Base-by-base conservation (phyloP, 805 yeast species). In the Teunomyces atbi region DNA sequence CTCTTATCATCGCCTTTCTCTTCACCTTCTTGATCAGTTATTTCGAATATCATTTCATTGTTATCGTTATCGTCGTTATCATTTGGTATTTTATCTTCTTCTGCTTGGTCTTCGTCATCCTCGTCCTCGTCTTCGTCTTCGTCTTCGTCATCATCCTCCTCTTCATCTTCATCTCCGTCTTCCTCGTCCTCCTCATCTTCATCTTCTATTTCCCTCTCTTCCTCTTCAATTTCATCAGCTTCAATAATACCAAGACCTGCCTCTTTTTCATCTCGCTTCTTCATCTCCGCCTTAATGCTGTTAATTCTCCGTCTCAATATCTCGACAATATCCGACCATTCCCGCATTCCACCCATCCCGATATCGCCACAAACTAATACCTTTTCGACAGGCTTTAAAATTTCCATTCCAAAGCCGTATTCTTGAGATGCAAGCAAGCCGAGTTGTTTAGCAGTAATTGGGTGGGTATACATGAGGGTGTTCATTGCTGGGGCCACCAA, bases 271-370 rank as follows among this genome's bases (percentile, higher is more conserved):
- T 53, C 60, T 5, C 51, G 42, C 15, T 55, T 50, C 20, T 58
- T 58, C 41, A 58, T 51, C 43, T 64, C 69, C 3, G 58, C 60
- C 41, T 62, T 61, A 32, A 71, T 51, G 3, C 53, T 46, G 37
- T 50, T 56, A 39, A 71, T 65, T 44, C 65, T 61, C 36, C 71
- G 61, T 44, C 75, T 60, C 43, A 73, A 54, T 13, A 68, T 70
- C 47, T 73, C 77, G 19, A 73, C 78, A 20, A 72, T 58, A 28
- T 73, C 78, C 49, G 55, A 60, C 78, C 78, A 73, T 57, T 73
- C 78, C 43, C 77, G 57, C 78, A 73, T 73, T 6, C 78, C 78
- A 4, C 78, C 78, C 77, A 73, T 72, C 1, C 78, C 78, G 40
- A 73, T 73, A 51, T 73, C 78, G 5, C 78, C 78, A 58, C 78